Conservation (phyloP, 768 basidiomycete species). For the Mrakia hoshinonis region DNA sequence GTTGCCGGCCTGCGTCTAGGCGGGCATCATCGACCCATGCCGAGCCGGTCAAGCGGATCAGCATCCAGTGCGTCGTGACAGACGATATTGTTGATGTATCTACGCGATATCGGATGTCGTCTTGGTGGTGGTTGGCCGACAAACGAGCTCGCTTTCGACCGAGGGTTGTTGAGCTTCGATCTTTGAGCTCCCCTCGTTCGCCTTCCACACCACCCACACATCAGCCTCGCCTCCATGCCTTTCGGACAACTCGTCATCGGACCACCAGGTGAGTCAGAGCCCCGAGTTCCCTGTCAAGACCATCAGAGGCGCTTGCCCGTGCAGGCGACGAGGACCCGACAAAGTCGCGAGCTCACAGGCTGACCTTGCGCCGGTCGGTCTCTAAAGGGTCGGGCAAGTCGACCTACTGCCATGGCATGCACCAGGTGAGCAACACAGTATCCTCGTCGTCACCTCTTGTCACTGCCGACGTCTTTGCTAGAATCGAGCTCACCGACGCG, state of each 20-base stretch:
- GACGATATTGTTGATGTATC: no score
- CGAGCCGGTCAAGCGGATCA: no score
- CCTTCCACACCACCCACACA: not conserved
- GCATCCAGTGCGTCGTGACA: no score
- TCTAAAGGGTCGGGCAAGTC: constrained; percentile 43
- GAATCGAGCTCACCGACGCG: constrained; percentile 5
- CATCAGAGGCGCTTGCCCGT: not conserved
- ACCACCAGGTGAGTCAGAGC: constrained; percentile 32
- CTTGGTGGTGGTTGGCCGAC: no score
- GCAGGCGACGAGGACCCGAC: not conserved
- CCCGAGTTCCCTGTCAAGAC: not conserved
- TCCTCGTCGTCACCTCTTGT: not conserved
- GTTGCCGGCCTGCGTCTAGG: no score
- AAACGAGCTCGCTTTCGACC: no score
- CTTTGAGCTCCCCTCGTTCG: no score
- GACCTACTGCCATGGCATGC: constrained; percentile 45
- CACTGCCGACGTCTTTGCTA: no score
- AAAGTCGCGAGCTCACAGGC: no score
- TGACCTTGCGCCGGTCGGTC: not conserved
- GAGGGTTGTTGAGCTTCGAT: no score
- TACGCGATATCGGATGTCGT: no score
- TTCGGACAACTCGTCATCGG: constrained; percentile 43
- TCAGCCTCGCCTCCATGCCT: not conserved
- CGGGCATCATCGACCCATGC: no score
- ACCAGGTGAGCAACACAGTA: constrained; percentile 39